Evolutionary conservation across 2,329 filamentous ascomycete genomes (phyloP).

Genomic region (Rhynchosporium agropyri): DNA sequence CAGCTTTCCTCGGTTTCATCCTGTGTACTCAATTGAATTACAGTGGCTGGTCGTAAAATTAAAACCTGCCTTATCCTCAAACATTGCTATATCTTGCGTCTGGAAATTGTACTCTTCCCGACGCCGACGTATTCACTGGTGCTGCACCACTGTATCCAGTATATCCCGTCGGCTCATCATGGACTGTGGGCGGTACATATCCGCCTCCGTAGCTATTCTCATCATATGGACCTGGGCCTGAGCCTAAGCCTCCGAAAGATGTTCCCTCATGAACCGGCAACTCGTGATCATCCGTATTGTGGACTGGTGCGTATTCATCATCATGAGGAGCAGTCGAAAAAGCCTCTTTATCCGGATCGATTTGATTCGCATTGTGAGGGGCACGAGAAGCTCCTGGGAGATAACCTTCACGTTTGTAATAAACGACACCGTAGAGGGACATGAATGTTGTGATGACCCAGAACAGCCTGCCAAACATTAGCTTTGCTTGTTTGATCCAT

Average conservation of each 20-base stretch:
- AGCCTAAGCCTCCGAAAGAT: conserved; percentile 16
- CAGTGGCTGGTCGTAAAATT: too few species aligned
- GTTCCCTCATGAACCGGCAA: conserved; percentile 28
- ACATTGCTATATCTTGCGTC: conserved; percentile 56
- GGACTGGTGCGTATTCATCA: conserved; percentile 66
- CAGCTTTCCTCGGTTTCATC: neutral
- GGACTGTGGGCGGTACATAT: conserved; percentile 42
- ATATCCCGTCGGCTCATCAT: conserved; percentile 46
- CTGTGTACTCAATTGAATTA: neutral
- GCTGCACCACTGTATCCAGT: conserved; percentile 51
- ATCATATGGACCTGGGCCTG: conserved; percentile 24
- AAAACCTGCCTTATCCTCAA: conserved; percentile 7
- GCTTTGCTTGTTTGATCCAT: conserved; percentile 12
- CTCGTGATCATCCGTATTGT: conserved; percentile 46
- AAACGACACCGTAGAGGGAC: conserved; percentile 62
- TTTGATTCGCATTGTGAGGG: conserved; percentile 47
- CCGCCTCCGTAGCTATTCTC: conserved; percentile 30
- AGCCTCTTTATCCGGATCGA: conserved; percentile 69
- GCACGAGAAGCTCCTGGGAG: conserved; percentile 53
- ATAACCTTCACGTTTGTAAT: conserved; percentile 63
- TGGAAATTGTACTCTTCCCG: conserved; percentile 52
- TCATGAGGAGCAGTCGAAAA: conserved; percentile 70
- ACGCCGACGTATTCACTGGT: conserved; percentile 43
- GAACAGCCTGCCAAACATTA: conserved; percentile 50
- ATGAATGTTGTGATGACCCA: conserved; percentile 57